phyloP scores from a whole-genome alignment of 1,284 basidiomycete species.

The Vanrija sp. region DNA sequence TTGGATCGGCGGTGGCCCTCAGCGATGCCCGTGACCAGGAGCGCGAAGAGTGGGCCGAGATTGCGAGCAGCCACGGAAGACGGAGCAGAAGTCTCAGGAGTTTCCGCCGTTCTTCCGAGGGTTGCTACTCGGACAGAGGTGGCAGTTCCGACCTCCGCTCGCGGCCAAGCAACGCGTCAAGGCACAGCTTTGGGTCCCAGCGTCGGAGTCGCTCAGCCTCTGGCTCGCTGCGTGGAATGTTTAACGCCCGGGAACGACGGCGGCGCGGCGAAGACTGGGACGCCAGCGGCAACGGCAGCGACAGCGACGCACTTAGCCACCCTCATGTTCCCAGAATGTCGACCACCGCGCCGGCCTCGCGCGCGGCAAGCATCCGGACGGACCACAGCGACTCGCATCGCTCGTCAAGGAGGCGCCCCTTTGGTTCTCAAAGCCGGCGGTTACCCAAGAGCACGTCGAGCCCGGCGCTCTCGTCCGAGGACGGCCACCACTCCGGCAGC shows the following conservation, averaged over 20 bases:
- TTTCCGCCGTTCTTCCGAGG: constrained; percentile 1
- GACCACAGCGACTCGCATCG: no score
- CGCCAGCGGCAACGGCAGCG: not conserved
- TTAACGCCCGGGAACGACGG: not conserved
- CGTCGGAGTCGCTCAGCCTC: constrained; percentile 6
- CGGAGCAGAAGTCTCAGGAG: constrained; percentile 2
- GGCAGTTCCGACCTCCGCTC: not conserved
- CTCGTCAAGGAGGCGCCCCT: no score
- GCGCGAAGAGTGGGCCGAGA: constrained; percentile 18
- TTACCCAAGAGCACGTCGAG: constrained; percentile 9
- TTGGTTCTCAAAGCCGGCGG: not conserved
- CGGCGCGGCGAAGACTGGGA: not conserved
- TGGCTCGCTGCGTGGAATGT: constrained; percentile 10
- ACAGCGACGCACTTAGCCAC: no score
- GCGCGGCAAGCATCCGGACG: no score
- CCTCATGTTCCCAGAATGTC: no score
- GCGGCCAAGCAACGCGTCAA: not conserved
- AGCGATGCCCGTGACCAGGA: constrained; percentile 14
- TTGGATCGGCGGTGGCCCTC: constrained; percentile 4
- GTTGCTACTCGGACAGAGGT: not conserved
- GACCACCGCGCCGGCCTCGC: no score
- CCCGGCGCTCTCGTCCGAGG: not conserved
- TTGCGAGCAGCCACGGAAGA: constrained; percentile 1
- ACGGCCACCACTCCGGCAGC: not conserved
- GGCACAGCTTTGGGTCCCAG: not conserved